phyloP scores from a whole-genome alignment of 129 eudicot genomes.

The Deinandra increscens region DNA sequence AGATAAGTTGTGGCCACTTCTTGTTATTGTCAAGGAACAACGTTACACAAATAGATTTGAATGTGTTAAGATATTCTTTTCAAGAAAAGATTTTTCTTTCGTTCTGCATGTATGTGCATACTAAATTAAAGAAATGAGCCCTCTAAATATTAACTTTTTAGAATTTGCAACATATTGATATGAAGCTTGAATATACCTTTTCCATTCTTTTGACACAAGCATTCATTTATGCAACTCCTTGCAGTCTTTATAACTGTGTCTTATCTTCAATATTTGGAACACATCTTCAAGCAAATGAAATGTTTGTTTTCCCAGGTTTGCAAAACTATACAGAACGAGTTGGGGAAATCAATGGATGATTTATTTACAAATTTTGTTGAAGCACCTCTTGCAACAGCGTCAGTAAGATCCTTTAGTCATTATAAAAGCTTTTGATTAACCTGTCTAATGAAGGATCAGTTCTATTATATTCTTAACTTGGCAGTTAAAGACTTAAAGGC shows the following conservation, averaged over 20 bases:
- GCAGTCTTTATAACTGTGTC: neutral
- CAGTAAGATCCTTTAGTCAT: constrained; percentile 47
- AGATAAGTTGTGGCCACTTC: neutral
- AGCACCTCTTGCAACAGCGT: constrained; percentile 87
- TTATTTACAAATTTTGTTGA: constrained; percentile 57
- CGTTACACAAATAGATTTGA: neutral
- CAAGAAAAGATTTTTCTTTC: neutral
- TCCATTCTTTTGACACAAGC: neutral
- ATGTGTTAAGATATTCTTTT: neutral
- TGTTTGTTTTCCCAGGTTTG: constrained; percentile 48
- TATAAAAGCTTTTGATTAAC: constrained; percentile 5
- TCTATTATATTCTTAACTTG: neutral
- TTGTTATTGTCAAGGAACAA: neutral
- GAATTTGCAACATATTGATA: constrained; percentile 1
- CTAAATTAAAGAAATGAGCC: neutral
- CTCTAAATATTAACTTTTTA: neutral
- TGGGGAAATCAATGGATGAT: constrained; percentile 73
- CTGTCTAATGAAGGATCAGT: neutral
- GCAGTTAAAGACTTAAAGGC: neutral
- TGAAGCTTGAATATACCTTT: neutral
- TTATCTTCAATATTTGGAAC: constrained; percentile 11
- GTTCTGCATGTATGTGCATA: neutral
- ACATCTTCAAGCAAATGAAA: too few species aligned
- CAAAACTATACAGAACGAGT: constrained; percentile 56
- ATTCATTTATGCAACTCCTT: neutral